Evolutionary conservation across 164 flowering plant species (phyloP).

Genomic region (Aristolochia contorta): DNA sequence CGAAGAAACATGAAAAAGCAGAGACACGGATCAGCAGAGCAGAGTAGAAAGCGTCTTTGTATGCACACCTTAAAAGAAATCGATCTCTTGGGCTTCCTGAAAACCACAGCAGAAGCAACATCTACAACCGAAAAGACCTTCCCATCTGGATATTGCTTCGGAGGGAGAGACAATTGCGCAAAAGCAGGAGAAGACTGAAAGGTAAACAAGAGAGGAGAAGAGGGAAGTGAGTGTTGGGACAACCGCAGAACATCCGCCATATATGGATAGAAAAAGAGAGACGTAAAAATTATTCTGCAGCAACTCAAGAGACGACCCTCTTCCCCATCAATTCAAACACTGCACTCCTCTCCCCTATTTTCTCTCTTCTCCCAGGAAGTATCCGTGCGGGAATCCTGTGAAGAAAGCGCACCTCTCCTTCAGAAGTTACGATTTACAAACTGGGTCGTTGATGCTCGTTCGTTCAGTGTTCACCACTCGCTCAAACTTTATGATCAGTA

Average conservation of each 20-base stretch:
- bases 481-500: too few relatives aligned
- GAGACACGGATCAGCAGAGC: too few relatives aligned
- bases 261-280: constrained; percentile 1
- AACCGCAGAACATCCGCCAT: constrained; percentile 47
- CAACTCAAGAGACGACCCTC: constrained; percentile 1
- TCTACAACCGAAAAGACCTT: constrained; percentile 8
- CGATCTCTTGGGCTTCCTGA: constrained; percentile 9
- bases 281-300: too few relatives aligned
- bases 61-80: constrained; percentile 19
- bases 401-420: too few relatives aligned
- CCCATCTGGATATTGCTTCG: constrained; percentile 11
- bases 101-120: constrained; percentile 9
- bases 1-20: background rate
- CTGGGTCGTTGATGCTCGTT: too few relatives aligned
- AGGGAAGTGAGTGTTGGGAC: constrained; percentile 16
- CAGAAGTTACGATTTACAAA: too few relatives aligned
- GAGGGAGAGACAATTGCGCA: constrained; percentile 11
- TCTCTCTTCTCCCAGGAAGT: too few relatives aligned
- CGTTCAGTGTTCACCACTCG: too few relatives aligned
- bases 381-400: background rate
- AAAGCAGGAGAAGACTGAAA: constrained; percentile 3
- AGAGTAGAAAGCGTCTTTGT: background rate
- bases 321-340: constrained; percentile 2
- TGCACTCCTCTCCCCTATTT: too few relatives aligned
- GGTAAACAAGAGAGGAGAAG: constrained; percentile 9